Percentiles rank a stretch among this genome's conserved stretches.
phyloP scores from a whole-genome alignment of 441 rosid genomes.

The Eutrema salsugineum region DNA sequence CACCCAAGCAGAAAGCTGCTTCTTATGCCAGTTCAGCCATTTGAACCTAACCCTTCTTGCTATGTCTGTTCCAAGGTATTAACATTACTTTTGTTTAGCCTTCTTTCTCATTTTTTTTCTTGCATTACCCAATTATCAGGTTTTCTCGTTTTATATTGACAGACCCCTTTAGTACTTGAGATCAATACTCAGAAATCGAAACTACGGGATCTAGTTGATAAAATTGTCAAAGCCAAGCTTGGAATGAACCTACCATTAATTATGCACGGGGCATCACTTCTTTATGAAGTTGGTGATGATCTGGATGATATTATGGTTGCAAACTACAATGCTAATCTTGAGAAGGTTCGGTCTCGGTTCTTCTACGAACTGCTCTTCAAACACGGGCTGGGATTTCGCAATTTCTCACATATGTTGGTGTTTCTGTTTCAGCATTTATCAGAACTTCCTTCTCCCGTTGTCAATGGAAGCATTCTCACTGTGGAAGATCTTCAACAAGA shows the following conservation, averaged over 20 bases:
- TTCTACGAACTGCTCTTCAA: conserved; percentile 2
- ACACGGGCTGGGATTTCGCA: background rate
- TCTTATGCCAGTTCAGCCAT: conserved; percentile 95
- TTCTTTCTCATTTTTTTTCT: background rate
- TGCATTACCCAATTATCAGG: conserved; percentile 8
- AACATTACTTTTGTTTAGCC: conserved; percentile 7
- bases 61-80: conserved; percentile 95
- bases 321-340: conserved; percentile 85
- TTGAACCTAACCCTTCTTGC: conserved; percentile 82
- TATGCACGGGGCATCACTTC: conserved; percentile 78
- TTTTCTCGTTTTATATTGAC: conserved; percentile 23
- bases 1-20: conserved; percentile 84
- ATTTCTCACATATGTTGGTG: conserved; percentile 3
- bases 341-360: conserved; percentile 54
- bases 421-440: conserved; percentile 51
- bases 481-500: conserved; percentile 95
- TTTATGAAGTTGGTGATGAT: conserved; percentile 97
- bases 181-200: conserved; percentile 68
- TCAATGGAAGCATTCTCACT: conserved; percentile 64
- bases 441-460: conserved; percentile 80
- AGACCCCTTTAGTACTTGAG: conserved; percentile 89
- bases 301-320: conserved; percentile 78
- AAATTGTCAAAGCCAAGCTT: conserved; percentile 87
- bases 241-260: conserved; percentile 90
- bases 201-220: conserved; percentile 91